A percentile compares a stretch with the other conserved stretches of the same genome.
Conservation (phyloP, 2,329 filamentous ascomycete genomes). For the Colletotrichum sp. region DNA sequence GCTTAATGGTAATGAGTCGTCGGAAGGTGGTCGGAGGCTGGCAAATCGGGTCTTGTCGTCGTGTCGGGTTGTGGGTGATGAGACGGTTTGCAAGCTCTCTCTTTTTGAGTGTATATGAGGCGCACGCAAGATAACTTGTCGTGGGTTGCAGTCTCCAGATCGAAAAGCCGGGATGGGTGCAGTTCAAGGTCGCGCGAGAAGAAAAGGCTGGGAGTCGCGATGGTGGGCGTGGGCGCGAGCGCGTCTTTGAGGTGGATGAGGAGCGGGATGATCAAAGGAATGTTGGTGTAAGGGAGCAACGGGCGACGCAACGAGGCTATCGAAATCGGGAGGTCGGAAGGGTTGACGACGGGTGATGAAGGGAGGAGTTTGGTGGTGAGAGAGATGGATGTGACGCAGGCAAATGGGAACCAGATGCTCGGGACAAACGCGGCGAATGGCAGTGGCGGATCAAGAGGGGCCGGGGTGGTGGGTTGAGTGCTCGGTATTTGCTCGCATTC, state of each 20-base stretch:
- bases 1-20: conserved; percentile 13
- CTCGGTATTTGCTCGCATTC: conserved; percentile 9
- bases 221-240: background rate
- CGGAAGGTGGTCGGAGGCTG: background rate
- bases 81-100: background rate
- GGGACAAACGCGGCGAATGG: conserved; percentile 17
- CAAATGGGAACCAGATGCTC: conserved; percentile 13
- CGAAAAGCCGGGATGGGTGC: conserved; percentile 2
- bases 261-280: background rate
- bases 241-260: background rate
- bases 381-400: conserved; percentile 16
- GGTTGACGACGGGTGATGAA: background rate
- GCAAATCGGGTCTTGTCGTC: background rate
- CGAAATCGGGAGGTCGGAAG: background rate
- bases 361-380: background rate
- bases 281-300: conserved; percentile 12
- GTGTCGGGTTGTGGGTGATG: background rate
- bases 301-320: background rate
- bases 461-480: conserved; percentile 4
- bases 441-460: conserved; percentile 7
- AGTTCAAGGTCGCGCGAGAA: background rate
- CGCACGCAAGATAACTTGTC: background rate
- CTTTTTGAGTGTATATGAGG: background rate
- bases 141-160: background rate
- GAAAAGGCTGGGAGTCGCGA: background rate